phyloP scores from a whole-genome alignment of 805 yeast genomes.

The Monosporozyma solicola region DNA sequence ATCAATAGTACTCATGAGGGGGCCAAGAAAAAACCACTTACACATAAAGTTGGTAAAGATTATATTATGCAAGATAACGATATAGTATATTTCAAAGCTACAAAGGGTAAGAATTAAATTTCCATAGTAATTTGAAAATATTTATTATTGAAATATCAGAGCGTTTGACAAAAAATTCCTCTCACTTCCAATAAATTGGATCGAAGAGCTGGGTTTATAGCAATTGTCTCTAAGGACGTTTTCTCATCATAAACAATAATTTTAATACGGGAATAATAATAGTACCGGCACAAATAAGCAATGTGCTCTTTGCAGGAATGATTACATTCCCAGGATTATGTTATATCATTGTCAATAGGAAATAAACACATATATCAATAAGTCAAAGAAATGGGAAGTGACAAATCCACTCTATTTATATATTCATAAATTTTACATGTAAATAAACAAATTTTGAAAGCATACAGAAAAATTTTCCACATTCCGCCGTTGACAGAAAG shows the following conservation, averaged over 20 bases:
- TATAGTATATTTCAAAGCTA: constrained; percentile 62
- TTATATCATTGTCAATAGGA: no score
- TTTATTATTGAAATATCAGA: constrained; percentile 20
- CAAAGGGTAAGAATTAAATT: constrained; percentile 42
- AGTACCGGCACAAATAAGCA: neutral
- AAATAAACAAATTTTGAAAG: neutral
- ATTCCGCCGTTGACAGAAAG: neutral
- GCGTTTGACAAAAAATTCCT: constrained; percentile 30
- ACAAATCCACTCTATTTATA: neutral
- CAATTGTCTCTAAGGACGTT: constrained; percentile 30
- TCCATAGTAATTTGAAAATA: neutral
- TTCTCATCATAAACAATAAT: constrained; percentile 31
- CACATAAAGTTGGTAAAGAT: constrained; percentile 47
- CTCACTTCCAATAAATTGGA: constrained; percentile 23
- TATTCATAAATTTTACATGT: neutral
- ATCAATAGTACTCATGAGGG: neutral
- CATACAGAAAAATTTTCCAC: neutral
- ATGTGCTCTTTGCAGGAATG: neutral
- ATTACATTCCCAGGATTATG: neutral
- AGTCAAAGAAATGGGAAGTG: neutral
- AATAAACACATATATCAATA: no score
- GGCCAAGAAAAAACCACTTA: constrained; percentile 13
- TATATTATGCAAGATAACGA: constrained; percentile 82
- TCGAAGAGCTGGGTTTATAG: constrained; percentile 38
- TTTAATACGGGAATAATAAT: neutral